Percentiles rank a stretch among this genome's conserved stretches.
These are phyloP conservation scores for Litchi chinensis DNA, from an alignment of 345 rosid species.

Conservation along the genomic window DNA sequence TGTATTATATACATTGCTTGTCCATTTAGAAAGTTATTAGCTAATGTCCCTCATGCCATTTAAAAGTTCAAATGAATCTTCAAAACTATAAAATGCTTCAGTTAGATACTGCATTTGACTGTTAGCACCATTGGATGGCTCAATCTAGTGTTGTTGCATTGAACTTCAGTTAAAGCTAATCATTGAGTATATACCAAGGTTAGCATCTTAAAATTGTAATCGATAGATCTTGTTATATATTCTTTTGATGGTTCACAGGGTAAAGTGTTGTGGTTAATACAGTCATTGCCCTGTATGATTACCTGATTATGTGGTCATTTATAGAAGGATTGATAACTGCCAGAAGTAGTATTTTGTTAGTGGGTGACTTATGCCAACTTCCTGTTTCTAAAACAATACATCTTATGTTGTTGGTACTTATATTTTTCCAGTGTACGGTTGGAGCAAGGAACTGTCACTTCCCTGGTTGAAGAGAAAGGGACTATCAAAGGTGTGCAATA, in stretches of 20 bases:
- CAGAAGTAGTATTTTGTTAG: not conserved
- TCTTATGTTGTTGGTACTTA: not conserved
- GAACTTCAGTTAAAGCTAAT: not conserved
- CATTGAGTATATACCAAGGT: not conserved
- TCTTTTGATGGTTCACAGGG: not conserved
- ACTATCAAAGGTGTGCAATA: conserved; percentile 27
- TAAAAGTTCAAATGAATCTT: not conserved
- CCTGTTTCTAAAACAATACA: too few relatives aligned
- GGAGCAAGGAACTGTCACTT: conserved; percentile 27
- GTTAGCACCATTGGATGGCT: not conserved
- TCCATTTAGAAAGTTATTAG: not conserved
- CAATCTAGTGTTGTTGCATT: not conserved
- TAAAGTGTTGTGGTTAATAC: not conserved
- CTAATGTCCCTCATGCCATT: not conserved
- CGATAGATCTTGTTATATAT: not conserved
- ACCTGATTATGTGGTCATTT: not conserved
- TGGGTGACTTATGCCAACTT: not conserved
- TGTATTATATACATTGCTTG: not conserved
- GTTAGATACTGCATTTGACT: not conserved
- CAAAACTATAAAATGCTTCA: not conserved
- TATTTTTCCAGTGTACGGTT: conserved; percentile 18
- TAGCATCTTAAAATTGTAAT: not conserved
- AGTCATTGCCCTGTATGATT: not conserved
- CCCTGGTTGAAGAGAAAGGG: conserved; percentile 23
- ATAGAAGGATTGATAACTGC: not conserved